phyloP scores from a whole-genome alignment of 192 early-diverging fungal genomes.

The Coemansia sp. region DNA sequence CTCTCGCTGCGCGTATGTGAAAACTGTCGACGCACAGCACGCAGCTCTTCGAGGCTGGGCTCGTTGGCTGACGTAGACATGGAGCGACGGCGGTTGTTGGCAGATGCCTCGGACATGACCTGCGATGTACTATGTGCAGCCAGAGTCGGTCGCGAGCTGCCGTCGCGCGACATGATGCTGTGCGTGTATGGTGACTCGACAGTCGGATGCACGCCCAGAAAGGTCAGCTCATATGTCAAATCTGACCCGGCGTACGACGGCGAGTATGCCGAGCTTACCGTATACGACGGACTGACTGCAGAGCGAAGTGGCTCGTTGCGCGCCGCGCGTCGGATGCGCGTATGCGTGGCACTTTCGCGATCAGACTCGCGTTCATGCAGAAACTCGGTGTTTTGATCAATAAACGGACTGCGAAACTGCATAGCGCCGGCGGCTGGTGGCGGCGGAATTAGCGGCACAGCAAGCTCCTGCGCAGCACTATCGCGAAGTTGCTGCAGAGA shows the following conservation, averaged over 20 bases:
- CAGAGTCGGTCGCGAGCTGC: conserved; percentile 14
- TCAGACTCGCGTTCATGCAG: conserved; percentile 23
- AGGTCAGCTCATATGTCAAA: conserved; percentile 47
- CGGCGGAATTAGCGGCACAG: conserved; percentile 20
- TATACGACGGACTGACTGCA: conserved; percentile 38
- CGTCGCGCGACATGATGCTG: conserved; percentile 21
- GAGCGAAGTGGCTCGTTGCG: conserved; percentile 32
- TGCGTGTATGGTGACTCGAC: conserved; percentile 36
- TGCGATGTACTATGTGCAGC: conserved; percentile 5
- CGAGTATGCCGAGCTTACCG: conserved; percentile 47
- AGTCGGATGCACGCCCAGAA: conserved; percentile 43
- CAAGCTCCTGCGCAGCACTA: conserved; percentile 12
- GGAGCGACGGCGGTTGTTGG: conserved; percentile 19
- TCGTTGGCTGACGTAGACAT: conserved; percentile 11
- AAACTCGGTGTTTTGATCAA: conserved; percentile 19
- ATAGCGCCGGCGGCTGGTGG: conserved; percentile 19
- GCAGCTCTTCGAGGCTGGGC: conserved; percentile 1
- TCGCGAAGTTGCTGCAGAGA: conserved; percentile 34
- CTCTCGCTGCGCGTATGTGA: conserved; percentile 42
- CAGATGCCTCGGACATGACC: conserved; percentile 9
- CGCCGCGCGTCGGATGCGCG: conserved; percentile 42
- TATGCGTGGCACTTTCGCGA: conserved; percentile 44
- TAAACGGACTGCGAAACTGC: conserved; percentile 40
- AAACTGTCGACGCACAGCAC: conserved; percentile 3
- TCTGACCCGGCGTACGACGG: conserved; percentile 51